These are phyloP conservation scores for Helotiales sp. DNA, from an alignment of 2,329 filamentous ascomycete species.

Conservation along the genomic window DNA sequence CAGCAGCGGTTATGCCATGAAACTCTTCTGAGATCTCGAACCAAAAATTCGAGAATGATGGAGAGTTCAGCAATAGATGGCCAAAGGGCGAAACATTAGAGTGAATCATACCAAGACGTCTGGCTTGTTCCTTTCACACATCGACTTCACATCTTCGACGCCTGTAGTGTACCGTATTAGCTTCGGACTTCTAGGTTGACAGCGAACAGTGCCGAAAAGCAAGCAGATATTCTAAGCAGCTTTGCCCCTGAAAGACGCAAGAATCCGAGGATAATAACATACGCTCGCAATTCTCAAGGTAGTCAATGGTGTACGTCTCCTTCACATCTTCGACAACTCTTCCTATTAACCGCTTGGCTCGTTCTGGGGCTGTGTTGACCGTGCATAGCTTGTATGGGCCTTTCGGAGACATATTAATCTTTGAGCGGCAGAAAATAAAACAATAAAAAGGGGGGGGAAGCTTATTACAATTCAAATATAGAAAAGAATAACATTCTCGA, in stretches of 20 bases:
- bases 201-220: not conserved
- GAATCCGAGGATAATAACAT: constrained; percentile 1
- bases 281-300: constrained; percentile 64
- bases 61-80: too few species aligned
- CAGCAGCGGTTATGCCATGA: not conserved
- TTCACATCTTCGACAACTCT: constrained; percentile 60
- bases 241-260: too few species aligned
- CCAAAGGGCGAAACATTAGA: not conserved
- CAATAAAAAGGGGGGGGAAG: not conserved
- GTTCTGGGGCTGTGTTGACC: constrained; percentile 66
- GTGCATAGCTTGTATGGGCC: constrained; percentile 65
- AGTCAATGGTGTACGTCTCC: constrained; percentile 61
- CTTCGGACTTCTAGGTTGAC: not conserved
- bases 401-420: constrained; percentile 37
- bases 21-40: too few species aligned
- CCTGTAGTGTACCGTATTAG: constrained; percentile 35
- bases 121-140: constrained; percentile 52
- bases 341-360: constrained; percentile 62
- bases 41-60: not conserved
- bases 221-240: too few species aligned
- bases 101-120: constrained; percentile 50
- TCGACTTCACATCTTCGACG: constrained; percentile 55
- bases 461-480: not conserved
- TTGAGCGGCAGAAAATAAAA: not conserved
- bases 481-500: not conserved